Conservation (phyloP, 257 asterid genomes). For the Oldenlandia corymbosa region DNA sequence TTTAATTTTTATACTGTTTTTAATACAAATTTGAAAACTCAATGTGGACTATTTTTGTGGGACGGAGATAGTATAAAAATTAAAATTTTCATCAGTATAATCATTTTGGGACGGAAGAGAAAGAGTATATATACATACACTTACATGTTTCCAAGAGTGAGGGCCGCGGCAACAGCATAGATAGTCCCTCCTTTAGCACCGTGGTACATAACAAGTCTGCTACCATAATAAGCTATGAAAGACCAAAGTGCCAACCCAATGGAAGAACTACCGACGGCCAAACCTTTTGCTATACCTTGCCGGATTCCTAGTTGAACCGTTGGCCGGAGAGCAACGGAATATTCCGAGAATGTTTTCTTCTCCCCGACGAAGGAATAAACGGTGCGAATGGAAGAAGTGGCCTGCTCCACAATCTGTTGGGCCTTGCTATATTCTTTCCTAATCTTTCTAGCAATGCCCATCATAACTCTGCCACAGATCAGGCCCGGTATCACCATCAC, state of each 20-base stretch:
- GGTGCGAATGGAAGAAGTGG: conserved; percentile 70
- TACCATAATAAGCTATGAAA: no score
- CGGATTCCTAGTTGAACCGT: background rate
- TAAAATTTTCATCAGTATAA: no score
- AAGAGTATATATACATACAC: no score
- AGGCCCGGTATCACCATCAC: conserved; percentile 72
- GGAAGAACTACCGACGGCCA: background rate
- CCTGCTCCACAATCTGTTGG: conserved; percentile 60
- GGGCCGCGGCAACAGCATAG: no score
- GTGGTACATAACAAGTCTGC: no score
- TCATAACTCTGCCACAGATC: conserved; percentile 67
- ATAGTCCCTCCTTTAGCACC: no score
- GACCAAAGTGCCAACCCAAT: background rate
- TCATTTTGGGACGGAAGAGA: no score
- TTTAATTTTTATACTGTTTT: no score
- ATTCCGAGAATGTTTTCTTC: conserved; percentile 37
- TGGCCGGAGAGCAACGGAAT: conserved; percentile 35
- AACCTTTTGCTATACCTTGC: background rate
- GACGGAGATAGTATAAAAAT: no score
- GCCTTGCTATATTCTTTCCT: conserved; percentile 67
- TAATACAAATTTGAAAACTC: no score
- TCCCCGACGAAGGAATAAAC: conserved; percentile 83
- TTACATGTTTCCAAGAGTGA: no score
- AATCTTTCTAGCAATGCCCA: conserved; percentile 52
- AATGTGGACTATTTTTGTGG: no score